These are phyloP conservation scores for Heliamphora exappendiculata DNA, from an alignment of 148 eudicot genomes.

Conservation along the genomic window DNA sequence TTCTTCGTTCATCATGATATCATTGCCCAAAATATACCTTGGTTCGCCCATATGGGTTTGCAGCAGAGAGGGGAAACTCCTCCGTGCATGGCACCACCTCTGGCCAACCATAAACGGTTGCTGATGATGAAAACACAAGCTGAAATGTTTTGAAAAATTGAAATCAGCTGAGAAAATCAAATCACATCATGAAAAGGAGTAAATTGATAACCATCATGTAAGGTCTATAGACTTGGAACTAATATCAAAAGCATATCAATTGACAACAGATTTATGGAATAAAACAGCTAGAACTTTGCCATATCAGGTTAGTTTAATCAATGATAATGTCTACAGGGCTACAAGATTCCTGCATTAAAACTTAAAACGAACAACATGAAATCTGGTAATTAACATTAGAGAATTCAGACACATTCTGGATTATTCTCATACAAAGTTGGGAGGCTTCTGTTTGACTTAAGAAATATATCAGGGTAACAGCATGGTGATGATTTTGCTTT, in stretches of 20 bases:
- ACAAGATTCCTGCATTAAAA: background rate
- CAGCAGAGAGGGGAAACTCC: constrained; percentile 76
- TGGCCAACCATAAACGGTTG: constrained; percentile 98
- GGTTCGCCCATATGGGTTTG: constrained; percentile 94
- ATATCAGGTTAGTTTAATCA: background rate
- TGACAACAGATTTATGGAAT: background rate
- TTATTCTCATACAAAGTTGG: no score
- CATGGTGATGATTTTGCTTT: no score
- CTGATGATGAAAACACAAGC: constrained; percentile 97
- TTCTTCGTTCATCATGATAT: no score
- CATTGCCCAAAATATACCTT: no score
- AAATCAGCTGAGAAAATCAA: constrained; percentile 10
- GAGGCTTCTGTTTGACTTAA: no score
- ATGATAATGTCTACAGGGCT: background rate
- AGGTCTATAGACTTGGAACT: no score
- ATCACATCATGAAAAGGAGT: background rate
- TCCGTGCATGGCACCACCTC: constrained; percentile 93
- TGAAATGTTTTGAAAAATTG: constrained; percentile 29
- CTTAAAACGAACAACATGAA: background rate
- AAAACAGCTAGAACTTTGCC: background rate
- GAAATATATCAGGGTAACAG: no score
- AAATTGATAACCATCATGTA: background rate
- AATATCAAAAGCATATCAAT: background rate
- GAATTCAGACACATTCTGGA: no score
- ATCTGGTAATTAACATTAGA: background rate